A percentile compares a stretch with the other conserved stretches of the same genome.
Evolutionary conservation across 148 eudicot genomes (phyloP).

Genomic region (Euryodendron excelsum): DNA sequence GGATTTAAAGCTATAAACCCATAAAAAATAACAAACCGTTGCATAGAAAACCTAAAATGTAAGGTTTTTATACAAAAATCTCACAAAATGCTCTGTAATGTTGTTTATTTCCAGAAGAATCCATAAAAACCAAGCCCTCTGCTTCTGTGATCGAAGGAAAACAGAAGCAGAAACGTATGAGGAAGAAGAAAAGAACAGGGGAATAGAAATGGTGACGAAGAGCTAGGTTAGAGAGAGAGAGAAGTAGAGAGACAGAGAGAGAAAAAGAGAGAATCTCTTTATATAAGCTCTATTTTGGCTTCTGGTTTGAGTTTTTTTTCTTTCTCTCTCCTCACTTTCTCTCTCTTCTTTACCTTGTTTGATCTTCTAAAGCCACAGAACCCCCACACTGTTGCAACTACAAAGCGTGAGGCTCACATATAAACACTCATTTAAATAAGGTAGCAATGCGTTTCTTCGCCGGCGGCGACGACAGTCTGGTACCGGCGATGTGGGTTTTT

Average conservation of each 20-base stretch:
- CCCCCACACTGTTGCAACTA: background rate
- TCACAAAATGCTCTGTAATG: background rate
- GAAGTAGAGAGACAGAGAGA: background rate
- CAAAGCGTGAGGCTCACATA: slow-evolving; percentile 4
- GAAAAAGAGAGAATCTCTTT: slow-evolving; percentile 13
- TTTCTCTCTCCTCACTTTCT: background rate
- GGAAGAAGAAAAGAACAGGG: background rate
- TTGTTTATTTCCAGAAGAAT: too few species aligned
- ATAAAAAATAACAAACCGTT: background rate
- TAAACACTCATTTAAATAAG: background rate
- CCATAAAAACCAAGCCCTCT: background rate
- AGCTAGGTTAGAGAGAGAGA: background rate
- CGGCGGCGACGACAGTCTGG: background rate
- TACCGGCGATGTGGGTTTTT: background rate
- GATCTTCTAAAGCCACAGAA: background rate
- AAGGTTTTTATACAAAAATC: background rate
- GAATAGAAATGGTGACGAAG: background rate
- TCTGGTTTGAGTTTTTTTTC: slow-evolving; percentile 14
- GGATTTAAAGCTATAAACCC: slow-evolving; percentile 1
- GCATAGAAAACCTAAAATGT: background rate
- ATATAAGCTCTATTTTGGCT: slow-evolving; percentile 22
- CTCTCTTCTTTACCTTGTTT: background rate
- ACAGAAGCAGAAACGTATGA: slow-evolving; percentile 19
- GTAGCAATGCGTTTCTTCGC: background rate
- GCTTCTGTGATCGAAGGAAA: slow-evolving; percentile 18